These are phyloP conservation scores for Beta corolliflora DNA, from an alignment of 179 eudicot species.

Conservation along the genomic window DNA sequence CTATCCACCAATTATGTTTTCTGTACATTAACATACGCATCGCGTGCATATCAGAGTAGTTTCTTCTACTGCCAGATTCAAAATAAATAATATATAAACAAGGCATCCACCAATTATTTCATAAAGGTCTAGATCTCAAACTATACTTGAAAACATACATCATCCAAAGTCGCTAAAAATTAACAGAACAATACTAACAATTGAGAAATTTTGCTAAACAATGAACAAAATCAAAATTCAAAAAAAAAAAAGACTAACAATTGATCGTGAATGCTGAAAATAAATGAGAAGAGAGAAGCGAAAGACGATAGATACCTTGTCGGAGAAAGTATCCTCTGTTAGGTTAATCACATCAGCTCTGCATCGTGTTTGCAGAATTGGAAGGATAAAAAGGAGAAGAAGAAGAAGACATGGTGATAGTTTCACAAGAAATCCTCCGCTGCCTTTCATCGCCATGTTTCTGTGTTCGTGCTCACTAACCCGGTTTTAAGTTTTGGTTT, in stretches of 20 bases:
- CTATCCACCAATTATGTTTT: too few species aligned
- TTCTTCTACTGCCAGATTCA: too few species aligned
- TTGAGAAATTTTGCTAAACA: not conserved
- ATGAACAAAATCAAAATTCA: not conserved
- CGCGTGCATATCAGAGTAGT: too few species aligned
- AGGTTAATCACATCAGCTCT: conserved; percentile 77
- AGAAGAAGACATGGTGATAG: not conserved
- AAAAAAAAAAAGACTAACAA: not conserved
- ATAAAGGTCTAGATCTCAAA: not conserved
- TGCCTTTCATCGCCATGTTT: conserved; percentile 2
- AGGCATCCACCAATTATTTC: not conserved
- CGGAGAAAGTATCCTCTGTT: conserved; percentile 67
- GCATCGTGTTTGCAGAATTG: conserved; percentile 16
- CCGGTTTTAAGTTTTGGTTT: not conserved
- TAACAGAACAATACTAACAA: not conserved
- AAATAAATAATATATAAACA: too few species aligned
- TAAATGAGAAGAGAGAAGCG: not conserved
- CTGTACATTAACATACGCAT: too few species aligned
- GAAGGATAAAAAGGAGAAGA: conserved; percentile 24
- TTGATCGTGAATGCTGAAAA: not conserved
- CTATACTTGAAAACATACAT: not conserved
- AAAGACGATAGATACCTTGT: conserved; percentile 51
- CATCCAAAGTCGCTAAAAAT: not conserved
- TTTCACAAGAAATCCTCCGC: not conserved
- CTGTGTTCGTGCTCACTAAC: not conserved